Conservation (phyloP, 192 early-diverging fungal genomes). For the Tieghemiomyces parasiticus region DNA sequence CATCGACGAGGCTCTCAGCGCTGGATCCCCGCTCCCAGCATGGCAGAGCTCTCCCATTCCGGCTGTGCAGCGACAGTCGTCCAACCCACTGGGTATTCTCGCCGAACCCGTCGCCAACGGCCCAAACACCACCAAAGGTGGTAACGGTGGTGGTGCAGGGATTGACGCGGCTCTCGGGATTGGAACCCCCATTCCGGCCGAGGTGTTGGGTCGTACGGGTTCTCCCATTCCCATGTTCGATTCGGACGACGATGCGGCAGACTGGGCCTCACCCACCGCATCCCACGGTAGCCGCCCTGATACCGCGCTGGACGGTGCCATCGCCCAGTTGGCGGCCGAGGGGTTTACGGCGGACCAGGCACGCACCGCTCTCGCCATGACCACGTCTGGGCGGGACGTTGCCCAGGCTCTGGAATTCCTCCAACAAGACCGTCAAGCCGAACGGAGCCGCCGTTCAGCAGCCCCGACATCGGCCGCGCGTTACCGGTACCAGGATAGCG, state of each 20-base stretch:
- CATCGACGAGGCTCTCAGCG: too few species aligned
- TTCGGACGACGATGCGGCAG: background rate
- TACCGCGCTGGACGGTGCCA: conserved; percentile 11
- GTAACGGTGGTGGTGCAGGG: background rate
- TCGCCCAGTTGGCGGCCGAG: conserved; percentile 65
- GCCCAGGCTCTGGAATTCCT: conserved; percentile 18
- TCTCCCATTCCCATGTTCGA: conserved; percentile 10
- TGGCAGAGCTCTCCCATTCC: too few species aligned
- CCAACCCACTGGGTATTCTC: background rate
- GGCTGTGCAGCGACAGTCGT: too few species aligned
- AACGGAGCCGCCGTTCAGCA: background rate
- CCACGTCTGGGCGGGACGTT: conserved; percentile 42
- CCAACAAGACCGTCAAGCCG: conserved; percentile 17
- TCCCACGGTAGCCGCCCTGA: too few species aligned
- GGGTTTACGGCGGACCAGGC: conserved; percentile 59
- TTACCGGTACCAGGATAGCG: conserved; percentile 1
- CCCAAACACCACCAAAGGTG: background rate
- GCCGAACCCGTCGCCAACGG: background rate
- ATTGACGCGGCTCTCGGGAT: background rate
- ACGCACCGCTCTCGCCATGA: conserved; percentile 47
- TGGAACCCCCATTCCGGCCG: background rate
- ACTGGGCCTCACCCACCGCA: background rate
- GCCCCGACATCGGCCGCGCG: conserved; percentile 3
- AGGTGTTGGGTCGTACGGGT: background rate
- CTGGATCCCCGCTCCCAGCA: too few species aligned